Evolutionary conservation across 352 stramenopile species (phyloP), one percentile per base, ranked within the genome.

Genomic region (Pythium scleroteichum): DNA sequence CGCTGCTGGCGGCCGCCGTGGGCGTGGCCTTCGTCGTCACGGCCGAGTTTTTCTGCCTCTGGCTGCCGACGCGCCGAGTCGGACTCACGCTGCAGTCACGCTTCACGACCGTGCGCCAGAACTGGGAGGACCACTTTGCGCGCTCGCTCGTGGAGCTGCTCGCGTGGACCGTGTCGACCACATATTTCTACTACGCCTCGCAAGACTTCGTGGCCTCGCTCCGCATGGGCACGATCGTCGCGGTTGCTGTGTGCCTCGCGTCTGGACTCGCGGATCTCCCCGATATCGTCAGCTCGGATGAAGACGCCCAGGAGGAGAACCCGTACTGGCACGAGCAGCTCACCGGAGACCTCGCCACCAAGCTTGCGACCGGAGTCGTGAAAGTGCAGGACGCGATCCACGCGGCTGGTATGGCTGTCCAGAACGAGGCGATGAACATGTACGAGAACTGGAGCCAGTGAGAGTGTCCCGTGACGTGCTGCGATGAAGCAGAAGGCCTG

Each of bases 41-140:
- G 2, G 85, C 78, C 38, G 82, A 94, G 70, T 87, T 91, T 42
- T 92, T 76, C 58, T 92, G 80, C 29, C 73, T 94, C 0, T 94
- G 80, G 85, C 65, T 92, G 32, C 84, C 84, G 0, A 91, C 84
- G 4, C 77, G 84, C 45, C 82, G 77, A 29, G 59, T 90, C 22
- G 82, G 84, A 4, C 59, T 92, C 32, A 94, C 79, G 47, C 60
- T 92, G 29, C 84, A 94, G 66, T 90, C 78, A 26, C 78, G 82
- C 20, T 92, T 88, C 59, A 92, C 82, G 2, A 65, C 79, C 33
- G 72, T 87, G 17, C 42, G 29, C 22, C 51, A 72, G 26, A 90
- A 92, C 64, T 94, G 84, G 84, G 48, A 69, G n/a, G 64, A 84
- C 1, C 72, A 90, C 38, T 56, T 42, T 0, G 4, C 66, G 20